Evolutionary conservation across 345 rosid genomes (phyloP), one percentile per base, ranked within the genome.

Genomic region (Bruguiera parviflora): DNA sequence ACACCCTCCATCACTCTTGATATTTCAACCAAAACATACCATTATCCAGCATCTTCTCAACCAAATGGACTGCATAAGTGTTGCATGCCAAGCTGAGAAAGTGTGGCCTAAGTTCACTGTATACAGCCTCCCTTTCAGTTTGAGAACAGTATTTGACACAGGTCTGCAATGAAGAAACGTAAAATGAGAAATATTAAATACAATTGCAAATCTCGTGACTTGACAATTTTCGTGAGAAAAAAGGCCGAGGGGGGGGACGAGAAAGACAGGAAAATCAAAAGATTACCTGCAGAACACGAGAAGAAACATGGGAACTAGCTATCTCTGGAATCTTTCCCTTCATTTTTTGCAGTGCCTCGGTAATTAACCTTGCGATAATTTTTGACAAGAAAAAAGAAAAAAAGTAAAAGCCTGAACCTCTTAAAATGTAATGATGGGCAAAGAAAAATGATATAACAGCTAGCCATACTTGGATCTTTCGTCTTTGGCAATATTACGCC

Each of bases 261-360:
- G 1, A 51, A 35, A 63, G 19, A 15, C 57, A 10, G 52, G 58
- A 63, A 43, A 59, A 33, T 33, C 9, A 49, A 67, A 68, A 39
- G 55, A 18, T 53, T 18, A 96, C 99, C 98, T 96, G 98, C 77
- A 96, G 82, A 70, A 96, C 92, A 64, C 96, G 98, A 27, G 99
- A 92, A 53, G 94, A 88, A 64, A 95, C 88, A 75, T 90, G 88
- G 67, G 99, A 85, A 55, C 80, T 74, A 58, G 97, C 97, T 74
- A 92, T 90, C 71, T 89, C 95, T 19, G 92, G 87, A 72, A 96
- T 89, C 83, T 96, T 92, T 16, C 96, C 97, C 75, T 90, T 89
- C 97, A 88, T 90, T 84, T 92, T 90, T 58, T 71, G 72, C 49
- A 92, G 31, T 70, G 96, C 98, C 81, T 89, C 90, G 57, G 88